Evolutionary conservation across 78 protist species (phyloP).

Genomic region (Dictyostelium discoideum): DNA sequence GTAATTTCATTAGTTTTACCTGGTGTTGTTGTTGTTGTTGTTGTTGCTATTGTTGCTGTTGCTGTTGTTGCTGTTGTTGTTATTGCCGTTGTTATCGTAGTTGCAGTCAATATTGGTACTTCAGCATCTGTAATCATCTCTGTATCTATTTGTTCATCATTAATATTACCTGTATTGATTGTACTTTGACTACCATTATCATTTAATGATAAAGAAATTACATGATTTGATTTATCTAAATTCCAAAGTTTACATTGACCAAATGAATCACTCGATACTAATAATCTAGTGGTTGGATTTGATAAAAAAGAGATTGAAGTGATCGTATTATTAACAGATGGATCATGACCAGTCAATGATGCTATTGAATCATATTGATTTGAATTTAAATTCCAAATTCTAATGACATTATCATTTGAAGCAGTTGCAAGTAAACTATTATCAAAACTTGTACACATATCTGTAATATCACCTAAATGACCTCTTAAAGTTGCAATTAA

Average conservation of each 20-base stretch:
- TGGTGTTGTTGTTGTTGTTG: background rate
- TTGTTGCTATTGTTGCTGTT: background rate
- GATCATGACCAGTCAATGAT: conserved; percentile 21
- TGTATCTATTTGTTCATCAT: background rate
- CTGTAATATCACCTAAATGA: conserved; percentile 75
- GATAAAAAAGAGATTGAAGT: conserved; percentile 54
- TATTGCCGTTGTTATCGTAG: background rate
- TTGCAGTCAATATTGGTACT: background rate
- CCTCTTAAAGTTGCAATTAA: conserved; percentile 23
- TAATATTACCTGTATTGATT: background rate
- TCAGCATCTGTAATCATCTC: background rate
- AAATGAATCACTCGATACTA: conserved; percentile 39
- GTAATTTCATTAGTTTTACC: background rate
- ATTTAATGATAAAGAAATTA: background rate
- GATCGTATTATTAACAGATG: background rate
- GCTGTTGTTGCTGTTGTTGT: background rate
- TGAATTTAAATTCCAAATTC: conserved; percentile 40
- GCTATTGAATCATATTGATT: background rate
- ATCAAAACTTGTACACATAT: conserved; percentile 55
- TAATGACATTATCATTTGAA: conserved; percentile 47
- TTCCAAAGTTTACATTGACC: conserved; percentile 59
- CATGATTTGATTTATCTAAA: conserved; percentile 24
- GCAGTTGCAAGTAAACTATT: conserved; percentile 21
- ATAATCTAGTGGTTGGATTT: background rate
- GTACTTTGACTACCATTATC: background rate